Evolutionary conservation across 192 early-diverging fungal species (phyloP), one percentile per base, ranked within the genome.

Genomic region (Entophlyctis helioformis): DNA sequence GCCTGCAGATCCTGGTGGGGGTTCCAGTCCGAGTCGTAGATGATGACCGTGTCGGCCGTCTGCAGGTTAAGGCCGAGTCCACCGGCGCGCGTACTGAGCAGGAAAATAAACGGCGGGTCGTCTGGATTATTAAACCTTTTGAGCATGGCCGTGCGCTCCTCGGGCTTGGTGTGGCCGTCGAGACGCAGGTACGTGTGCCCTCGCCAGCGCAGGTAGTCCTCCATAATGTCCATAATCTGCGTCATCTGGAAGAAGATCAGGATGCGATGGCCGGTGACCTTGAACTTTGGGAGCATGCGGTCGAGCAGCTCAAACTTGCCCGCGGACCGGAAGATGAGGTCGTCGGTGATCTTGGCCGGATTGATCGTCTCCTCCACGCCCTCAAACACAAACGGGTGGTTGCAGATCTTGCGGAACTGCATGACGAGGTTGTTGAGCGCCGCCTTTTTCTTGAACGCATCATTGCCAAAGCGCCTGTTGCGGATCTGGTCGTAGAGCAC

Each of bases 11-110:
- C 96, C 51, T 91, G 88, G 60, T 94, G 91, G 31, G 96, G 96
- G 59, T 96, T 96, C 80, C 93, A 98, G 63, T 98, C 96, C 16
- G 85, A 87, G 66, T 98, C 96, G 56, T 88, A 98, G 49, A 96
- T 92, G 36, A 98, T 84, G 20, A 98, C 96, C 1, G 96, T 98
- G 60, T 96, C 96, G 13, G 96, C 92, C 13, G 87, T 83, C 60
- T 95, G 91, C 61, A 97, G 66, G 53, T 97, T 97, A 22, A 97
- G 69, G 56, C 94, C 94, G 37, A 94, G 70, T 42, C 96, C 96
- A 57, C 96, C 96, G 29, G 96, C 93, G 36, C 90, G 71, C 2
- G 96, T 98, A 69, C 85, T 90, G 15, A 96, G 67, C 51, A 98
- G 60, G 57, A 98, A 98, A 18, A 94, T 72, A 66, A 83, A 81